phyloP scores from a whole-genome alignment of 768 basidiomycete species.

The Psilocybe tampanensis region DNA sequence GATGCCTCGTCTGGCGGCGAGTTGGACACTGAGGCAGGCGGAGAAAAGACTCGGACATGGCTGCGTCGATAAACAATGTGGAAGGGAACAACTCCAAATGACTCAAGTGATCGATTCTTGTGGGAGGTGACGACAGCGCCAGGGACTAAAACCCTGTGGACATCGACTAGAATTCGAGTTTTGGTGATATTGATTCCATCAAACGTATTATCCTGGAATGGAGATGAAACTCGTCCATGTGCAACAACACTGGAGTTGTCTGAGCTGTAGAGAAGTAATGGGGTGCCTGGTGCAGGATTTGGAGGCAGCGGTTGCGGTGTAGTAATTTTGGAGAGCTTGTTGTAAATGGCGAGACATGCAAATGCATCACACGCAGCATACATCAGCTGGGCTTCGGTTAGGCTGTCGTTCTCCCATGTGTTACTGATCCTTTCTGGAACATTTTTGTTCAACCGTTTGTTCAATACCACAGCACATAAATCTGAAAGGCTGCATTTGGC shows the following conservation, averaged over 20 bases:
- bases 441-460: constrained; percentile 15
- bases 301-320: constrained; percentile 18
- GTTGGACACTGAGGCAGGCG: neutral
- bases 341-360: constrained; percentile 14
- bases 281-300: neutral
- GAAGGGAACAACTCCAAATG: constrained; percentile 19
- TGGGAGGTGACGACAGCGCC: constrained; percentile 19
- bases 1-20: too few species aligned
- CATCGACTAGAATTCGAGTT: constrained; percentile 9
- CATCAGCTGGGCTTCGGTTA: constrained; percentile 8
- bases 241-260: constrained; percentile 13
- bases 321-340: constrained; percentile 18
- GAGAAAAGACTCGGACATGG: constrained; percentile 9
- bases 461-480: constrained; percentile 27
- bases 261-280: constrained; percentile 9
- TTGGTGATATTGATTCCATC: constrained; percentile 14
- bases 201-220: neutral
- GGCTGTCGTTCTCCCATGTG: constrained; percentile 10
- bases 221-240: neutral
- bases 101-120: constrained; percentile 8
- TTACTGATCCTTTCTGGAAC: constrained; percentile 13
- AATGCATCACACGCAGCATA: constrained; percentile 22
- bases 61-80: constrained; percentile 11
- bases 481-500: constrained; percentile 29
- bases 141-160: constrained; percentile 17